Evolutionary conservation across 2,329 filamentous ascomycete genomes (phyloP).

Genomic region (Dendryphion nanum): DNA sequence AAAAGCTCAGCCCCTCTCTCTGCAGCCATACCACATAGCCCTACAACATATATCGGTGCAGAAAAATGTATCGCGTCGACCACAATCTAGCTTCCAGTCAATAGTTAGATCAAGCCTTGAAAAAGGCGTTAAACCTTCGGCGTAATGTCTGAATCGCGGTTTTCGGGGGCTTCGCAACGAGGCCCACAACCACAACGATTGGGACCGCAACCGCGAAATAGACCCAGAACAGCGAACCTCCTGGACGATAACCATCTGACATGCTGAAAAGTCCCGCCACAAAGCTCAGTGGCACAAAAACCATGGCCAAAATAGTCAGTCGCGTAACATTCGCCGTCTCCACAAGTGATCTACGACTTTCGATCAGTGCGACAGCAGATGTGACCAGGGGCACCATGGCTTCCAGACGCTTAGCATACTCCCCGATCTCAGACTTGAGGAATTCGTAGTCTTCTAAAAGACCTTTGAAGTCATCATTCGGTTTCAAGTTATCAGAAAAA

Average conservation of each 20-base stretch:
- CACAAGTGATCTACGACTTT: slow-evolving; percentile 6
- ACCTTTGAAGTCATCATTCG: not conserved
- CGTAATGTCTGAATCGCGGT: too few relatives aligned
- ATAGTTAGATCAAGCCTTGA: too few relatives aligned
- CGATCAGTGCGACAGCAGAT: slow-evolving; percentile 9
- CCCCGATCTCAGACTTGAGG: not conserved
- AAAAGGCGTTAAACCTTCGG: too few relatives aligned
- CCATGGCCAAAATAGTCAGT: slow-evolving; percentile 10
- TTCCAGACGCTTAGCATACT: slow-evolving; percentile 4
- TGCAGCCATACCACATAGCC: too few relatives aligned
- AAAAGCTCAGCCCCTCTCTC: too few relatives aligned
- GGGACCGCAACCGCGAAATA: slow-evolving; percentile 5
- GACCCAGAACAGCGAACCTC: slow-evolving; percentile 7
- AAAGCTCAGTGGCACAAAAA: slow-evolving; percentile 11
- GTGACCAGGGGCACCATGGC: slow-evolving; percentile 8
- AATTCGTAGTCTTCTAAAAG: not conserved
- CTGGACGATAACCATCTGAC: slow-evolving; percentile 5
- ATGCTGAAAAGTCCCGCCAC: slow-evolving; percentile 12
- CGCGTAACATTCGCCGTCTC: slow-evolving; percentile 9
- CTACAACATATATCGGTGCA: too few relatives aligned
- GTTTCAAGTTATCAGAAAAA: not conserved
- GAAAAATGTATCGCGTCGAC: too few relatives aligned
- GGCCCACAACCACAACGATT: slow-evolving; percentile 8
- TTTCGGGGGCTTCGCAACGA: slow-evolving; percentile 9
- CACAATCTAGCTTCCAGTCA: too few relatives aligned